These are phyloP conservation scores for Linanthus parryae DNA, from an alignment of 148 eudicot genomes.

Conservation along the genomic window DNA sequence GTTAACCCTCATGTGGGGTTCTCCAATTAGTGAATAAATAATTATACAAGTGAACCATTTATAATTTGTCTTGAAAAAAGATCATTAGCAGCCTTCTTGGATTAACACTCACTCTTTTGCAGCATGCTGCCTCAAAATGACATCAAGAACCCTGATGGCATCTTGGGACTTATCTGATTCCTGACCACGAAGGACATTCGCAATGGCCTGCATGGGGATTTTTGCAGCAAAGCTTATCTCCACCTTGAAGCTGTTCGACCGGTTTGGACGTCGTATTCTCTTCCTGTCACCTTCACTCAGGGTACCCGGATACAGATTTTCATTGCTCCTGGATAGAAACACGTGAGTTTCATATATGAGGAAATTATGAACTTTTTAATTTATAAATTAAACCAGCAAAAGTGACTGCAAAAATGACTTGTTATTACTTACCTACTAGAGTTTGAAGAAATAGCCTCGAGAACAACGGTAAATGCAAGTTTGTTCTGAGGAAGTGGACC, in stretches of 20 bases:
- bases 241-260: slow-evolving; percentile 29
- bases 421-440: too few relatives aligned
- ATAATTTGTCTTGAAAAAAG: too few relatives aligned
- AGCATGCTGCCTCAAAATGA: slow-evolving; percentile 40
- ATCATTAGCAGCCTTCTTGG: too few relatives aligned
- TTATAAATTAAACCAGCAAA: too few relatives aligned
- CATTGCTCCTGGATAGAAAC: slow-evolving; percentile 24
- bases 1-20: too few relatives aligned
- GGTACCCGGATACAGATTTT: slow-evolving; percentile 12
- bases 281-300: slow-evolving; percentile 25
- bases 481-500: slow-evolving; percentile 20
- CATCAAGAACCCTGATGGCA: slow-evolving; percentile 40
- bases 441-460: slow-evolving; percentile 11
- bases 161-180: slow-evolving; percentile 41
- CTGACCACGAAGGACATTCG: slow-evolving; percentile 39
- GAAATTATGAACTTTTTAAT: too few relatives aligned
- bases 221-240: slow-evolving; percentile 32
- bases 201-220: slow-evolving; percentile 36
- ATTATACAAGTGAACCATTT: too few relatives aligned
- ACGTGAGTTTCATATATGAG: too few relatives aligned
- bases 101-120: slow-evolving; percentile 46
- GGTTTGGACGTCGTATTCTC: slow-evolving; percentile 18
- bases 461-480: slow-evolving; percentile 10
- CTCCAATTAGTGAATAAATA: too few relatives aligned
- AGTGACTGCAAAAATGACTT: too few relatives aligned